Base-by-base conservation (phyloP, 257 asterid species). In the Orobanche coerulescens region DNA sequence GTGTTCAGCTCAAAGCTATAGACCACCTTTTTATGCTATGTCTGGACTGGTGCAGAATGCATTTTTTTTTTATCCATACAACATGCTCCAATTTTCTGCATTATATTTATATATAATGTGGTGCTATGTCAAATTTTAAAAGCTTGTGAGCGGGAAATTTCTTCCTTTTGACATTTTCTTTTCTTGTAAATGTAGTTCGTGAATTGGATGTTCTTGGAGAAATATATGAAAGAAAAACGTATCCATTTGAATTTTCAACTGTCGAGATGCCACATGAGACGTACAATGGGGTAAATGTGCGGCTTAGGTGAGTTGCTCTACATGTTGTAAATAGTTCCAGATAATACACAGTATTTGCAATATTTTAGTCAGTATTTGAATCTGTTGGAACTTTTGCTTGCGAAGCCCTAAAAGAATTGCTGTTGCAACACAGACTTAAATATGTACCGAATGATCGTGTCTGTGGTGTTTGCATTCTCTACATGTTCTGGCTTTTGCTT, bases 221-320 rank as follows among this genome's bases (percentile, higher is more conserved):
- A 78, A 72, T 92, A 56, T 92, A 88, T 71, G 98, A 92, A 75
- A 68, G 96, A 57, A 92, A 88, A 79, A 79, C 94, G 24, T 92
- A 76, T 81, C 95, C 90, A 15, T 92, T 92, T 75, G 97, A 92
- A 66, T 92, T 92, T 79, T 88, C 98, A 52, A 75, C 95, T n/a
- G 97, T 92, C 72, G 98, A 92, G 79, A 92, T 92, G 98, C 98
- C 98, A 49, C 82, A 86, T 23, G 98, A 92, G 72, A 82, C 98
- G 37, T 92, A 92, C 70, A 92, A 84, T 70, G 97, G 98, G 74
- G 84, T 78, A 20, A 88, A 92, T 64, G 97, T 88, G 58, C 83
- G 98, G 63, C 97, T 92, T 31, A 82, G 98, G 98, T 88, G 68
- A 79, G 90, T 71, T 66, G 13, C 25, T 42, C 68, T 75, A 82